Evolutionary conservation across 73 alveolate species (phyloP), one percentile per base, ranked within the genome.

Genomic region (Paramecium octaurelia): DNA sequence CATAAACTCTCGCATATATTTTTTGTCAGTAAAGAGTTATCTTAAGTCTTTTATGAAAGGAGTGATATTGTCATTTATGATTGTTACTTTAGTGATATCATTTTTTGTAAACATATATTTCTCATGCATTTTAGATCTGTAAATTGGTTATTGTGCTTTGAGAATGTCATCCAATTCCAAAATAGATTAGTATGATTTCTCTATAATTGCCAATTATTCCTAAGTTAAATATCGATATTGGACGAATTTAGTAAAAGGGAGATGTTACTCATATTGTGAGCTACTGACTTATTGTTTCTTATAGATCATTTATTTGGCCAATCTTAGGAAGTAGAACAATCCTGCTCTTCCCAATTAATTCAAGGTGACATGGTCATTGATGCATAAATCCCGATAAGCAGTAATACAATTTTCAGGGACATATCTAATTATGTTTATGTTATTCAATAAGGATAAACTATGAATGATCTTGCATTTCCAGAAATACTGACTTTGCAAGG

Each of bases 311-410:
- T 80, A 24, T 23, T 80, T 80, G 9, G 91, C 70, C 46, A 80
- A 20, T 43, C 91, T 40, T 0, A 80, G 44, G 24, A 80, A 80
- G 18, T 80, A 80, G 23, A 80, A 80, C 20, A 80, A 42, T 9
- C 76, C 91, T 46, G 91, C 91, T 80, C 91, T 80, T 31, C 91
- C 91, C 16, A 80, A 80, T 80, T 80, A 43, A 80, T 80, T 80
- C 9, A 80, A 24, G 23, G 91, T 48, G 8, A 80, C 73, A 20
- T 80, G 91, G 46, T 80, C 91, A 48, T 24, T 24, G 1, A 80
- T 46, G 23, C 91, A 24, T 23, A 80, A 80, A 44, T 80, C 50
- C 2, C 29, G 11, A 44, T 31, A 80, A 42, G 57, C 36, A 38
- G 20, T 23, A 24, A 80, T 80, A 42, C 70, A 80, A 12, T 42